Evolutionary conservation across 2,329 filamentous ascomycete genomes (phyloP).

Genomic region (Penicillium sp.): DNA sequence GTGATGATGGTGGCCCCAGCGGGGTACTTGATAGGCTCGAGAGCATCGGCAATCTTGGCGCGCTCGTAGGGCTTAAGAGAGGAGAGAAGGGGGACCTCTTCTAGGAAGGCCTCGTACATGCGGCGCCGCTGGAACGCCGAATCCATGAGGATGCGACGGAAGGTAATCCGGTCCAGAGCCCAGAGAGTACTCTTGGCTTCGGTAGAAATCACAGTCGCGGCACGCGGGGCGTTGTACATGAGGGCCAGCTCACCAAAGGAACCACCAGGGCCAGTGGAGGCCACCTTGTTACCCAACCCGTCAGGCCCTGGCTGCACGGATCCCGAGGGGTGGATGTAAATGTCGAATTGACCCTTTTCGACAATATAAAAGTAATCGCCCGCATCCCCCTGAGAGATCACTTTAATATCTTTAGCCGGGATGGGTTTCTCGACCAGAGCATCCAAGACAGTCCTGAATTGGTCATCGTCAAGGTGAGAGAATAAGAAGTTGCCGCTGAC

Average conservation of each 20-base stretch:
- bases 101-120: conserved; percentile 96
- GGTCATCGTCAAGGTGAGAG: conserved; percentile 90
- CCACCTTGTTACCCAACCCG: conserved; percentile 81
- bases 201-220: conserved; percentile 86
- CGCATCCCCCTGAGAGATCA: conserved; percentile 92
- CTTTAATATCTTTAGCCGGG: conserved; percentile 84
- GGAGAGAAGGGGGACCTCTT: conserved; percentile 84
- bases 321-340: conserved; percentile 82
- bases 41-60: conserved; percentile 93
- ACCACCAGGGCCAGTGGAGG: conserved; percentile 79
- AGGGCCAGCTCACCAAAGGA: conserved; percentile 95
- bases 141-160: conserved; percentile 97
- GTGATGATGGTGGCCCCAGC: conserved; percentile 80
- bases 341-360: conserved; percentile 85
- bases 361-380: conserved; percentile 98
- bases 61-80: conserved; percentile 89
- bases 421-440: conserved; percentile 94
- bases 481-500: conserved; percentile 93
- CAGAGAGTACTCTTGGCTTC: conserved; percentile 80
- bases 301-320: conserved; percentile 75
- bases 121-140: conserved; percentile 92
- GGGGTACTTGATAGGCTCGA: conserved; percentile 86
- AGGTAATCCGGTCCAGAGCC: conserved; percentile 93
- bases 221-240: conserved; percentile 98
- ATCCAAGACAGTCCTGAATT: conserved; percentile 81